Evolutionary conservation across 169 alveolate species (phyloP).

Genomic region (Babesia sp.): DNA sequence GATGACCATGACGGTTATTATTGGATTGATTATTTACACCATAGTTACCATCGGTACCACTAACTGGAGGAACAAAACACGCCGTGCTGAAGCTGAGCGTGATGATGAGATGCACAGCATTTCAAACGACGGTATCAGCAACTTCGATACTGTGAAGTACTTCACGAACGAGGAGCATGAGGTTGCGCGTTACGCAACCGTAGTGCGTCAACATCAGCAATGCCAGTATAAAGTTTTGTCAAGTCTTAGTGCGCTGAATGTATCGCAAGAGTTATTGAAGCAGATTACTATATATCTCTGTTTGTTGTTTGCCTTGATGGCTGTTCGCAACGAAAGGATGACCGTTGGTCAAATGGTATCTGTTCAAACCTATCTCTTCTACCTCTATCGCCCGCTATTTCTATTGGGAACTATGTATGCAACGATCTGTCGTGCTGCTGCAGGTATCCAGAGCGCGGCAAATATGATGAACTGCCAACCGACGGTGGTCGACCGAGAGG

Average conservation of each 20-base stretch:
- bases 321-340: slow-evolving; percentile 1
- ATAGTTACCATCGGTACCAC: slow-evolving; percentile 64
- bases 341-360: slow-evolving; percentile 45
- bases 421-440: slow-evolving; percentile 57
- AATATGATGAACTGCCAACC: slow-evolving; percentile 35
- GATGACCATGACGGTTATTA: slow-evolving; percentile 31
- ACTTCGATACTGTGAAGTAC: slow-evolving; percentile 78
- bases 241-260: slow-evolving; percentile 68
- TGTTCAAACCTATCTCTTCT: slow-evolving; percentile 61
- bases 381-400: slow-evolving; percentile 70
- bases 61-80: slow-evolving; percentile 70
- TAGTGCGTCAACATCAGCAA: slow-evolving; percentile 62
- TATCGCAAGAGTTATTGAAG: slow-evolving; percentile 65
- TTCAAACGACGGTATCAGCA: slow-evolving; percentile 71
- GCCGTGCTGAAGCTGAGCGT: slow-evolving; percentile 68
- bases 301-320: slow-evolving; percentile 25
- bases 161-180: slow-evolving; percentile 74
- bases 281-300: slow-evolving; percentile 42
- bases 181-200: slow-evolving; percentile 64
- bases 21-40: slow-evolving; percentile 40
- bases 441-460: slow-evolving; percentile 54
- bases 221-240: slow-evolving; percentile 65
- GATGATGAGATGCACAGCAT: slow-evolving; percentile 77
- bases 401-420: slow-evolving; percentile 75
- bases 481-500: slow-evolving; percentile 7